Conservation (phyloP, 805 yeast genomes). For the Helenozyma baotianmanensis region DNA sequence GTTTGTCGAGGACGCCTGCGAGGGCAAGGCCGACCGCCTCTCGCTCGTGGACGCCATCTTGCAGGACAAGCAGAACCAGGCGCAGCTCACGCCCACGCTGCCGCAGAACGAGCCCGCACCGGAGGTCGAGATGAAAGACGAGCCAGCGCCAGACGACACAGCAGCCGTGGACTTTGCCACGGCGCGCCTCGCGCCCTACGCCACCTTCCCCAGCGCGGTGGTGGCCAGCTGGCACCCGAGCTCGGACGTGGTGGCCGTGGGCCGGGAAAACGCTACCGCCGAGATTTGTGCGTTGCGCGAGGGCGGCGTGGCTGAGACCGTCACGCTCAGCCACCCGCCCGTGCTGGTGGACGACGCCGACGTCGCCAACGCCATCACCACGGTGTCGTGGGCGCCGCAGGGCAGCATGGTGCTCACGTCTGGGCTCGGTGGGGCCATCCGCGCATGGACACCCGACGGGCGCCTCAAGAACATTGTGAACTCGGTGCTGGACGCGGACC, state of each 20-base stretch:
- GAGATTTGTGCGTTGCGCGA: constrained; percentile 36
- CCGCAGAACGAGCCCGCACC: background rate
- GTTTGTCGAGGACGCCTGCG: constrained; percentile 59
- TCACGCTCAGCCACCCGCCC: constrained; percentile 35
- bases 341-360: constrained; percentile 11
- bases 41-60: constrained; percentile 50
- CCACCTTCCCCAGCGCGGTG: constrained; percentile 40
- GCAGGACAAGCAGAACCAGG: constrained; percentile 31
- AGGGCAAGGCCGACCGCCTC: constrained; percentile 14
- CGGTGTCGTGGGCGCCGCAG: constrained; percentile 58
- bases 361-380: constrained; percentile 23
- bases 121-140: background rate
- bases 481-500: constrained; percentile 10
- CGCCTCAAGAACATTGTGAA: constrained; percentile 47
- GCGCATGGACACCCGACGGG: constrained; percentile 78
- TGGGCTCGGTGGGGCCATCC: constrained; percentile 63
- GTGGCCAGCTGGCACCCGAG: constrained; percentile 56
- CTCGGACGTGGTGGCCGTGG: constrained; percentile 48
- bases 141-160: background rate
- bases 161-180: constrained; percentile 18
- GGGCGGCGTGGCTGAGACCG: constrained; percentile 24
- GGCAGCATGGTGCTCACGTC: constrained; percentile 64
- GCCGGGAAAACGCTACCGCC: constrained; percentile 46
- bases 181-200: constrained; percentile 32
- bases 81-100: constrained; percentile 13